Evolutionary conservation across 495 filamentous ascomycete genomes (phyloP).

Genomic region (Neurospora sp.): DNA sequence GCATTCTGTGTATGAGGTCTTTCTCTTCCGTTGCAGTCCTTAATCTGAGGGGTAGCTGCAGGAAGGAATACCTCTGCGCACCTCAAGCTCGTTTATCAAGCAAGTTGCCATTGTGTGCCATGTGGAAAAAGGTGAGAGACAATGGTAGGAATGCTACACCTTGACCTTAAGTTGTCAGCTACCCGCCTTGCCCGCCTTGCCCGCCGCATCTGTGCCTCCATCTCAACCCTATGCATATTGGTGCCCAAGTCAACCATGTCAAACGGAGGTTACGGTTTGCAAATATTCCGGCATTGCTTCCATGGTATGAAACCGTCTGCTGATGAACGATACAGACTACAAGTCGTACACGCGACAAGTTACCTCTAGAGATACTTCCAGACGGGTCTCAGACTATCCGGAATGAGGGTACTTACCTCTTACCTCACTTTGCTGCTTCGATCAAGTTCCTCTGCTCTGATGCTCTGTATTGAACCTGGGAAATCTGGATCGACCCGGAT

Average conservation of each 20-base stretch:
- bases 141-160: not conserved
- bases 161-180: not conserved
- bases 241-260: not conserved
- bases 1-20: not conserved
- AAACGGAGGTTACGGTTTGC: not conserved
- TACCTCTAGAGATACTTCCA: not conserved
- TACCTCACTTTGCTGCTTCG: not conserved
- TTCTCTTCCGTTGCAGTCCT: constrained; percentile 5
- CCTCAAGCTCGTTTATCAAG: not conserved
- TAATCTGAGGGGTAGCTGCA: constrained; percentile 14
- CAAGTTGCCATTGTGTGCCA: not conserved
- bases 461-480: not conserved
- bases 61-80: constrained; percentile 1
- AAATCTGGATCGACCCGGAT: not conserved
- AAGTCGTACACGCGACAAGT: not conserved
- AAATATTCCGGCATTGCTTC: not conserved
- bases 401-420: not conserved
- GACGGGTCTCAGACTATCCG: not conserved
- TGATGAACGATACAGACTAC: not conserved
- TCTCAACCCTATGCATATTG: constrained; percentile 17
- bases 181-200: not conserved
- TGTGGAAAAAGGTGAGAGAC: not conserved
- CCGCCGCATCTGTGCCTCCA: not conserved
- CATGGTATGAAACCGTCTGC: not conserved
- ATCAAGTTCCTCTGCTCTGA: not conserved